Evolutionary conservation across 768 basidiomycete genomes (phyloP).

Genomic region (Lactarius pseudohatsudake): DNA sequence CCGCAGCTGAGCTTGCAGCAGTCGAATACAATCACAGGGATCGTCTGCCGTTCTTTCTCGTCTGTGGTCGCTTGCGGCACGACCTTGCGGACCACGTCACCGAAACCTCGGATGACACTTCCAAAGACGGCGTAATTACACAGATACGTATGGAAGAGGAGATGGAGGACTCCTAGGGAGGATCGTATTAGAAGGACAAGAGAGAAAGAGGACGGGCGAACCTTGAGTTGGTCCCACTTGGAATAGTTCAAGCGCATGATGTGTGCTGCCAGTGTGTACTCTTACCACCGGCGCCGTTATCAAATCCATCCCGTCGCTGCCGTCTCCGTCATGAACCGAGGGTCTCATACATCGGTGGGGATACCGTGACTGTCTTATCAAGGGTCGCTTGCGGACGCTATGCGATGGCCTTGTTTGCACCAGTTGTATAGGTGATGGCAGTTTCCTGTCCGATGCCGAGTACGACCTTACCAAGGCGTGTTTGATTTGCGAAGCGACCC

Average conservation of each 20-base stretch:
- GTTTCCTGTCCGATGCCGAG: no score
- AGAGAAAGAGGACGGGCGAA: no score
- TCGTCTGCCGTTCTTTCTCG: constrained; percentile 68
- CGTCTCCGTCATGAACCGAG: no score
- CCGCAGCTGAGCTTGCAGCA: constrained; percentile 81
- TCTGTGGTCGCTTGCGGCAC: constrained; percentile 62
- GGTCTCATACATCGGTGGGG: no score
- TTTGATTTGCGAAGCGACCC: constrained; percentile 1
- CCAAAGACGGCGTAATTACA: constrained; percentile 46
- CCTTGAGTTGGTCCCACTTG: no score
- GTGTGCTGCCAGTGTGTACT: no score
- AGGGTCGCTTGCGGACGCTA: constrained; percentile 16
- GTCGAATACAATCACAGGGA: constrained; percentile 66
- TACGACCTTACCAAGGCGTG: constrained; percentile 20
- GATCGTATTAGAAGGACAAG: no score
- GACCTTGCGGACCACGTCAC: constrained; percentile 58
- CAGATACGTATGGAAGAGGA: no score
- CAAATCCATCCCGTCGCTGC: no score
- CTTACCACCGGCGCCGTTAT: no score
- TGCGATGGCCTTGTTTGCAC: constrained; percentile 22
- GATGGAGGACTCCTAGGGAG: no score
- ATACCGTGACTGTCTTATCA: constrained; percentile 21
- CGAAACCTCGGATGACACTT: constrained; percentile 56
- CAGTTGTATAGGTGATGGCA: background rate
- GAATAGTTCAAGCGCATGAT: no score